Conservation (phyloP, 257 asterid genomes). For the Datura wrightii region DNA sequence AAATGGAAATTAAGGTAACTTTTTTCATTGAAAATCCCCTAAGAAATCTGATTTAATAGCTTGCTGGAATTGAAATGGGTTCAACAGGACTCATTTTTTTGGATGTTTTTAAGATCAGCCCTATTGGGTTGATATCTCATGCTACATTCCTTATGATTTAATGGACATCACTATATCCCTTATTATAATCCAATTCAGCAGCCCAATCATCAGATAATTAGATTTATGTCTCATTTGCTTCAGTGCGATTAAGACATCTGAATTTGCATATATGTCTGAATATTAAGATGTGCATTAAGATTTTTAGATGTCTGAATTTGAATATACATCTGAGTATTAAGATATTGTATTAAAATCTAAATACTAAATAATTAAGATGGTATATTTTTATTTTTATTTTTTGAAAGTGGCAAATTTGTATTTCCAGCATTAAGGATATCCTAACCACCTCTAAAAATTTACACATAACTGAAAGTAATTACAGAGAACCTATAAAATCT, state of each 20-base stretch:
- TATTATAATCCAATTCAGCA: slow-evolving; percentile 6
- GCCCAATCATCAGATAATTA: background rate
- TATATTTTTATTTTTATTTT: background rate
- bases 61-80: background rate
- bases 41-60: background rate
- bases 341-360: background rate
- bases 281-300: background rate
- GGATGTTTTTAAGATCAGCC: background rate
- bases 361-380: background rate
- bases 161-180: slow-evolving; percentile 4
- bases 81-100: slow-evolving; percentile 2
- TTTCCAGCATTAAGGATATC: too few relatives aligned
- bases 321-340: background rate
- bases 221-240: background rate
- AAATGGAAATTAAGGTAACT: slow-evolving; percentile 6
- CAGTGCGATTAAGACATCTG: background rate
- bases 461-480: too few relatives aligned
- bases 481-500: too few relatives aligned
- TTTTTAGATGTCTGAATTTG: background rate
- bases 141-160: background rate
- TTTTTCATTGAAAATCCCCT: background rate
- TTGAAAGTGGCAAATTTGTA: too few relatives aligned
- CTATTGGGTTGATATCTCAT: background rate
- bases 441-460: too few relatives aligned
- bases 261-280: background rate